Base-by-base conservation (phyloP, 2,329 filamentous ascomycete genomes). In the Cyphellophora europaea region DNA sequence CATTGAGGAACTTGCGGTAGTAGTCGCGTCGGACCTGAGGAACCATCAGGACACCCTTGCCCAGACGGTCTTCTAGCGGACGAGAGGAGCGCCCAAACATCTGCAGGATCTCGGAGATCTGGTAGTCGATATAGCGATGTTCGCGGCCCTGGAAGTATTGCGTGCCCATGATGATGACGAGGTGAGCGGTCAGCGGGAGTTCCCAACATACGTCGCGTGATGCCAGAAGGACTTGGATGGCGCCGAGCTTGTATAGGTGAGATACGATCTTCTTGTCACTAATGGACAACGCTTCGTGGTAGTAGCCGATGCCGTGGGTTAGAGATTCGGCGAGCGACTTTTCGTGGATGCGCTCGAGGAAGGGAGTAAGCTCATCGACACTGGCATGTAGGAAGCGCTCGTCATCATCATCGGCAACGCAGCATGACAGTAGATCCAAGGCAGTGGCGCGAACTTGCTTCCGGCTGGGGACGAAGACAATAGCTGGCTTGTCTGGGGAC, bases 1-100 rank as follows among this genome's bases (percentile, higher is more conserved):
- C 93, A 50, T 91, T 89, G 46, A 98, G 65, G 67, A 98, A 98
- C 62, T 98, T 98, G 65, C 91, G 93, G 72, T 96, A 98, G 62
- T 94, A 98, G 44, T 95, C 88, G 23, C 91, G 79, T 70, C 93
- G 95, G 31, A 93, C 86, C 12, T 83, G 79, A 3, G 89, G 87
- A 8, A 95, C 77, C 91, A 98, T 96, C 29, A 98, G 70, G n/a
- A 98, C 85, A 48, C 89, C 93, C 42, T 84, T 85, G 30, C 83
- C 82, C 38, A 81, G 74, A 38, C 83, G 85, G 51, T 94, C 87
- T 53, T 79, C 72, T 3, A 80, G 74, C 2, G 86, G 77, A 27
- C 82, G 77, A 36, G 88, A 78, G 23, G 91, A 84, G 59, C 91
- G 93, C 49, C 91, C 91, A 50, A 96, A 94, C 89, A 98, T 98